Evolutionary conservation across 2,329 filamentous ascomycete species (phyloP).

Genomic region (Colletotrichum somersetense): DNA sequence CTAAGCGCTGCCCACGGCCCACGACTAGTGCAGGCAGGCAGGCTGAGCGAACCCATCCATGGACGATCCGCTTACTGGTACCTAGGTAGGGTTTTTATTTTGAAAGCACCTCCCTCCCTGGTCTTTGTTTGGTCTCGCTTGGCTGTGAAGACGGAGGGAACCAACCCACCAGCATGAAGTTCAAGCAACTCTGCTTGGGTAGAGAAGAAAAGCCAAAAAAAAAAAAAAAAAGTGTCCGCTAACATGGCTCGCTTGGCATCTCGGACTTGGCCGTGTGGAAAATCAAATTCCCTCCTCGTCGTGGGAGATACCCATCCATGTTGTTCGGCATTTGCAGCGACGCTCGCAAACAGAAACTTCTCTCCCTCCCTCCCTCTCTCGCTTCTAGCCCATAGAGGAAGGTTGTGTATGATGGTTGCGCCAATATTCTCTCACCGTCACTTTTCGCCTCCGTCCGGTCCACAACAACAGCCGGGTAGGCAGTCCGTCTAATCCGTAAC

Average conservation of each 20-base stretch:
- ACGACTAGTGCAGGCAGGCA: background rate
- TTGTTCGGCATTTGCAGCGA: background rate
- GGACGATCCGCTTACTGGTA: background rate
- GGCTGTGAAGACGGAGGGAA: background rate
- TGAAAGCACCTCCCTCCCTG: background rate
- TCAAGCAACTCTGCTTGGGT: background rate
- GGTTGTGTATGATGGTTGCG: background rate
- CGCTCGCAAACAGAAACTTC: background rate
- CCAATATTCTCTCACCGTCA: background rate
- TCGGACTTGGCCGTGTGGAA: background rate
- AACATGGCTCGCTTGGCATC: background rate
- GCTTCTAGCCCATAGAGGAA: background rate
- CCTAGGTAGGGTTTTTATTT: too few relatives aligned
- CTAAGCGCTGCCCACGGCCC: slow-evolving; percentile 17
- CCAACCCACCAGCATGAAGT: slow-evolving; percentile 9
- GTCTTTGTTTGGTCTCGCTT: background rate
- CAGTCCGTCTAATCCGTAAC: background rate
- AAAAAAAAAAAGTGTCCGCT: too few relatives aligned
- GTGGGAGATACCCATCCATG: background rate
- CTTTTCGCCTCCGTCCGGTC: background rate
- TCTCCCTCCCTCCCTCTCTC: too few relatives aligned
- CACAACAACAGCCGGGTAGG: background rate
- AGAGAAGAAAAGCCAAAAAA: background rate
- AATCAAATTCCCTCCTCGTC: background rate
- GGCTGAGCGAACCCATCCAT: background rate